Evolutionary conservation across 2,329 filamentous ascomycete genomes (phyloP), one percentile per base, ranked within the genome.

Genomic region (Triangularia setosa): DNA sequence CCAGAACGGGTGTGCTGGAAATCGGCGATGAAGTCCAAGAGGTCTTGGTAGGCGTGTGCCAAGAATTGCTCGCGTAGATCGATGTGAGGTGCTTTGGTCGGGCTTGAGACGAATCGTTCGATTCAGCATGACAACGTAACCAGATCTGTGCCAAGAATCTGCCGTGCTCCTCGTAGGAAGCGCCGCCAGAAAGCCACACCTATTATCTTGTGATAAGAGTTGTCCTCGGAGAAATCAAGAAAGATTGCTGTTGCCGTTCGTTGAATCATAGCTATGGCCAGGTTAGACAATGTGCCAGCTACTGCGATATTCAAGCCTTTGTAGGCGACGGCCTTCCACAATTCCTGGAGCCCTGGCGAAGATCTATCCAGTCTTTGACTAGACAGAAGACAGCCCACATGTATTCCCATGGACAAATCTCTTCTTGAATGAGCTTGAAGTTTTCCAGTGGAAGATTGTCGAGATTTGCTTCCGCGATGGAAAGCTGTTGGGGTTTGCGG

Each of bases 291-390:
- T 0, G 76, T 69, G 1, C 77, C 80, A 1, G 80, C 81, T n/a
- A 80, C 73, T 1, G 79, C 81, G 53, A 73, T 73, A 65, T 84
- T 83, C 14, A 83, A 72, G 3, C 72, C 75, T 1, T 75, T 65
- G 61, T 82, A 81, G 1, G 79, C 76, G 4, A 81, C 79, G 9
- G 82, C 72, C 1, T 67, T 70, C 81, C 81, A 84, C 1, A 77
- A 9, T 0, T 64, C 66, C 62, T 82, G 80, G 1, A 79, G 57
- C 75, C 75, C n/a, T 58, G 24, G n/a, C 82, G 75, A 25, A 83
- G 73, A 0, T 74, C 69, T 0, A 69, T 65, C 76, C 76, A 79
- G 62, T 83, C 75, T 7, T 64, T 58, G 2, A 75, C 64, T 5
- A 81, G 66, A 0, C 74, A 73, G 62, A 78, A 79, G 3, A 77